These are phyloP conservation scores for Multifurca ochricompacta DNA, from an alignment of 768 basidiomycete species.

Conservation along the genomic window DNA sequence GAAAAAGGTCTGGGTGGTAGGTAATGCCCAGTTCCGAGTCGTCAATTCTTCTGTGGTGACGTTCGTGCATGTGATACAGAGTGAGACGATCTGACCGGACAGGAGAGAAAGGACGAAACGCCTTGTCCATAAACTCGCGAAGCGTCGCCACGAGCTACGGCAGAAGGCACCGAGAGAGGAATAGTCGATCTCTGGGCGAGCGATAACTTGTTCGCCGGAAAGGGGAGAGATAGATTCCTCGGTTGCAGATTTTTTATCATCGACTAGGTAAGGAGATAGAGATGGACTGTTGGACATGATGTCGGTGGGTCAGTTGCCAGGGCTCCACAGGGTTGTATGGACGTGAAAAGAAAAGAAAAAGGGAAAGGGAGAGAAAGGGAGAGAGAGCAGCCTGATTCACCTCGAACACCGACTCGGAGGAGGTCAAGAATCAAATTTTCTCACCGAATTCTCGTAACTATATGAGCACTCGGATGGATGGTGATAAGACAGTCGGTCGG, in stretches of 20 bases:
- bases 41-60: slow-evolving; percentile 78
- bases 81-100: slow-evolving; percentile 74
- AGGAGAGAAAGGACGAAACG: slow-evolving; percentile 63
- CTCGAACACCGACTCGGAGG: background rate
- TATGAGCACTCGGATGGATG: background rate
- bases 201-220: background rate
- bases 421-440: background rate
- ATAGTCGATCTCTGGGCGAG: slow-evolving; percentile 58
- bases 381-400: background rate
- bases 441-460: background rate
- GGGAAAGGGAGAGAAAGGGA: background rate
- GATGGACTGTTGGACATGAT: background rate
- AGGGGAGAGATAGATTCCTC: background rate
- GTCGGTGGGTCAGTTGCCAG: no score
- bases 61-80: slow-evolving; percentile 87
- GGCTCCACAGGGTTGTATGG: no score
- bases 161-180: slow-evolving; percentile 49
- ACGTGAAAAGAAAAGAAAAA: background rate
- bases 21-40: slow-evolving; percentile 57
- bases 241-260: background rate
- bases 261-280: background rate
- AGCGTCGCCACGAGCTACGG: slow-evolving; percentile 47
- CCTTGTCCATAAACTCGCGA: slow-evolving; percentile 71
- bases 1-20: slow-evolving; percentile 81
- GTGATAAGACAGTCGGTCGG: background rate